These are phyloP conservation scores for Pestalotiopsis sp. DNA, from an alignment of 2,329 filamentous ascomycete genomes.

Conservation along the genomic window DNA sequence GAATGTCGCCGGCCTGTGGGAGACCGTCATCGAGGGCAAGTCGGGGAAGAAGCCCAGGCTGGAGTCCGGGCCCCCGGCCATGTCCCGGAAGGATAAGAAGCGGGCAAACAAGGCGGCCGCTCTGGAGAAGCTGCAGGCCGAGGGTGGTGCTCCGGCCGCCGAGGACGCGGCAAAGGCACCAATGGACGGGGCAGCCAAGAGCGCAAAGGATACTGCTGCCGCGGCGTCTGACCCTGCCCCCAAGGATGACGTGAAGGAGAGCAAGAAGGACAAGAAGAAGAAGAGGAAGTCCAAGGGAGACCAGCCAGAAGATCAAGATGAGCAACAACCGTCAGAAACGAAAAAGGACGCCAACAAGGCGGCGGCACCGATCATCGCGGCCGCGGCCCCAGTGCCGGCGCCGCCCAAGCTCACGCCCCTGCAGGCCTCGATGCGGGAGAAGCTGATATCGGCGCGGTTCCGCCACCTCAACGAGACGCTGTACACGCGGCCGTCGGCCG, in stretches of 20 bases:
- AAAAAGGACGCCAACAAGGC: constrained; percentile 8
- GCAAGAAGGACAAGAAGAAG: constrained; percentile 28
- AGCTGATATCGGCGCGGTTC: constrained; percentile 93
- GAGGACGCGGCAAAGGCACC: constrained; percentile 13
- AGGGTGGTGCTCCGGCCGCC: neutral
- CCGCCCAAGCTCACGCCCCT: constrained; percentile 78
- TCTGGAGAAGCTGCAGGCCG: constrained; percentile 10
- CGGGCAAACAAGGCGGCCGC: constrained; percentile 22
- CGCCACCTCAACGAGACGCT: constrained; percentile 96
- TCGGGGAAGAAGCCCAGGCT: constrained; percentile 30
- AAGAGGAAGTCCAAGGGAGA: constrained; percentile 32
- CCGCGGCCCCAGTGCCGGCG: constrained; percentile 40
- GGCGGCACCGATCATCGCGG: constrained; percentile 30
- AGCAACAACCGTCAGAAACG: constrained; percentile 10
- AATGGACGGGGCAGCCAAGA: constrained; percentile 13
- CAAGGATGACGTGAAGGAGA: constrained; percentile 11
- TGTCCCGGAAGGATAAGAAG: constrained; percentile 21
- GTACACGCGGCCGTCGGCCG: constrained; percentile 84
- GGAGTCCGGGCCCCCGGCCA: constrained; percentile 10
- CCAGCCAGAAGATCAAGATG: constrained; percentile 15
- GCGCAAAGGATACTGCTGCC: constrained; percentile 17
- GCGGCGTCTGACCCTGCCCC: constrained; percentile 8
- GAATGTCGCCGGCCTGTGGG: constrained; percentile 79
- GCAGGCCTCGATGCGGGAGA: constrained; percentile 91
- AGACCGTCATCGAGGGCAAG: constrained; percentile 74